phyloP scores from a whole-genome alignment of 2,329 filamentous ascomycete species.

The Clonostachys sp. region DNA sequence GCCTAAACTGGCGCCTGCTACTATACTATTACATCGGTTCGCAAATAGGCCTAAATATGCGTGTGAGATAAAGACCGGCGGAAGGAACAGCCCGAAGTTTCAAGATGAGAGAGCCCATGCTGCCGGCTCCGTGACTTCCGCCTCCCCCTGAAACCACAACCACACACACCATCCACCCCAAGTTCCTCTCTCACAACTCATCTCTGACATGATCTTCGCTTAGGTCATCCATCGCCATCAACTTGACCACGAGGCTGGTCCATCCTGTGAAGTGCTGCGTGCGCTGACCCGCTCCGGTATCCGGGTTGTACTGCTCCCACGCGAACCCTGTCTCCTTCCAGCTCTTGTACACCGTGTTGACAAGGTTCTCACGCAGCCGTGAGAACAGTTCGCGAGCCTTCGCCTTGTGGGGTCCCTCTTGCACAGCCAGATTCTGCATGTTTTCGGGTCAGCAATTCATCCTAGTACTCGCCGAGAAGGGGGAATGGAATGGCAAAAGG shows the following conservation, averaged over 20 bases:
- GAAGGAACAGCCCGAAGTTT: too few species aligned
- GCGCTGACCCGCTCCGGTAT: conserved; percentile 87
- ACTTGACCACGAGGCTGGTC: conserved; percentile 97
- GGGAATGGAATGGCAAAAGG: neutral
- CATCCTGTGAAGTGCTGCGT: conserved; percentile 98
- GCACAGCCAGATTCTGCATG: conserved; percentile 55
- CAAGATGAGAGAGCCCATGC: too few species aligned
- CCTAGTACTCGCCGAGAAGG: neutral
- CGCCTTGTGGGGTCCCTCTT: conserved; percentile 61
- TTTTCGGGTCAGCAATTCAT: neutral
- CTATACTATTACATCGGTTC: too few species aligned
- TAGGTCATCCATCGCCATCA: conserved; percentile 89
- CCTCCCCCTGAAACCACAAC: too few species aligned
- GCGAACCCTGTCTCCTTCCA: conserved; percentile 94
- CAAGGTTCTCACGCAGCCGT: conserved; percentile 74
- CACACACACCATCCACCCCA: neutral
- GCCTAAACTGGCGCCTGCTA: too few species aligned
- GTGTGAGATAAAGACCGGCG: too few species aligned
- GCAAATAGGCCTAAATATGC: too few species aligned
- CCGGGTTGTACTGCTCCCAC: conserved; percentile 97
- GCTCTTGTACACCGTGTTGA: conserved; percentile 80
- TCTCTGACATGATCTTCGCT: conserved; percentile 28
- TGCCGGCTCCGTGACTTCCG: too few species aligned
- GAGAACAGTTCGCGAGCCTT: conserved; percentile 72
- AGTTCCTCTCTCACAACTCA: conserved; percentile 32